A percentile compares a stretch with the other conserved stretches of the same genome.
phyloP scores from a whole-genome alignment of 2,329 filamentous ascomycete genomes.

The Ustilaginoidea virens region DNA sequence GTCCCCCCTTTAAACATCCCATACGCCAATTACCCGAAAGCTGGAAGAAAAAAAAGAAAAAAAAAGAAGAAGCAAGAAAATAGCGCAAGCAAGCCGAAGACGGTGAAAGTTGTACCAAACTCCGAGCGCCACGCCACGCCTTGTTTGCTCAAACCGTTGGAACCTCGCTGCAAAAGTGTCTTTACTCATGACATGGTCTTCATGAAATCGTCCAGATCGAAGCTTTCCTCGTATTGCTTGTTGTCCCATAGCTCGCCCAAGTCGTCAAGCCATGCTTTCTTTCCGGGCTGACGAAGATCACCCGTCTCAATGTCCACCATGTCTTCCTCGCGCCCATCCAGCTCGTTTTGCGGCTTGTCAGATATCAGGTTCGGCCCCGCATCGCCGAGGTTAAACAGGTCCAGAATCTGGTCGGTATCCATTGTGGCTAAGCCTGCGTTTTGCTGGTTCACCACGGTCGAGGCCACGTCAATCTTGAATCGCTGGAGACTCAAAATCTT shows the following conservation, averaged over 20 bases:
- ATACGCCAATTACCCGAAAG: too few relatives aligned
- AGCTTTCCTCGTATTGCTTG: conserved; percentile 94
- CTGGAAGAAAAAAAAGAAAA: not conserved
- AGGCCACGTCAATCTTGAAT: conserved; percentile 98
- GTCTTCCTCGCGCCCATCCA: conserved; percentile 57
- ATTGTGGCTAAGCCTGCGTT: conserved; percentile 88
- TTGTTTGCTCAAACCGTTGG: too few relatives aligned
- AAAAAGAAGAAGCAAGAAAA: not conserved
- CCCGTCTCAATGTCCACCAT: conserved; percentile 90
- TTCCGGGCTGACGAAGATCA: conserved; percentile 85
- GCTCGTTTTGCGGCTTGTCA: conserved; percentile 41
- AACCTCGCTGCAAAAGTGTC: not conserved
- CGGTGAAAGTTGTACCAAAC: too few relatives aligned
- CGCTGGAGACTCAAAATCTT: conserved; percentile 97
- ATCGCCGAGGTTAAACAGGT: conserved; percentile 86
- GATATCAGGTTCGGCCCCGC: conserved; percentile 50
- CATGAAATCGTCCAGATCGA: conserved; percentile 88
- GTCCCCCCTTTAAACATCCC: too few relatives aligned
- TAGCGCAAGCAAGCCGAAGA: not conserved
- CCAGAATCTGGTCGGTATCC: conserved; percentile 96
- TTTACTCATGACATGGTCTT: conserved; percentile 62
- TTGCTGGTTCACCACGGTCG: conserved; percentile 96
- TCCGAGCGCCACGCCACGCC: too few relatives aligned
- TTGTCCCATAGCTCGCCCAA: conserved; percentile 95
- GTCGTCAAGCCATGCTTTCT: conserved; percentile 92